These are phyloP conservation scores for Cryptococcus sp. DNA, from an alignment of 1,284 basidiomycete species.

Conservation along the genomic window DNA sequence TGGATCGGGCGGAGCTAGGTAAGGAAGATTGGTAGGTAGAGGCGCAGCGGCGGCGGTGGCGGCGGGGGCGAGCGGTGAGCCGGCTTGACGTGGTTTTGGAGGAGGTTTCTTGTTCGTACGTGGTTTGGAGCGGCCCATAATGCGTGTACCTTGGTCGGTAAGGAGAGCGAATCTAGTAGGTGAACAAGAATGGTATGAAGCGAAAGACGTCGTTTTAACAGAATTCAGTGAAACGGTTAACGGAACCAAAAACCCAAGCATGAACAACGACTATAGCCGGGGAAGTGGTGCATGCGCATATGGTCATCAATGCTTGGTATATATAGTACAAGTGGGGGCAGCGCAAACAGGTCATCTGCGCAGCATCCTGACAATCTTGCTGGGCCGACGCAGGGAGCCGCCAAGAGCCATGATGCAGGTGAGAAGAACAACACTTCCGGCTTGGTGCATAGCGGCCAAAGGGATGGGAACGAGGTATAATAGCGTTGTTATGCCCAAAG, in stretches of 20 bases:
- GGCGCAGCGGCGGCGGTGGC: not conserved
- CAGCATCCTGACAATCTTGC: slow-evolving; percentile 15
- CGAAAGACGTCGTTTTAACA: no score
- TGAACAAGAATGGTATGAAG: not conserved
- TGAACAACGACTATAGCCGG: no score
- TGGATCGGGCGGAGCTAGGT: slow-evolving; percentile 19
- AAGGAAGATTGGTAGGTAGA: slow-evolving; percentile 1
- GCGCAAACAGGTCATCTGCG: slow-evolving; percentile 7
- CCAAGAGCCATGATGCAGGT: slow-evolving; percentile 80
- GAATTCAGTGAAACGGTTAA: no score
- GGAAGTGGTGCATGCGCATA: no score
- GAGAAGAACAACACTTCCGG: slow-evolving; percentile 84
- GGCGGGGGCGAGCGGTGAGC: slow-evolving; percentile 5
- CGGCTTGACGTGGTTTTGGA: slow-evolving; percentile 24
- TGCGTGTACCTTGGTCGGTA: not conserved
- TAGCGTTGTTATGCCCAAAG: slow-evolving; percentile 87
- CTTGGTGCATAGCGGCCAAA: slow-evolving; percentile 91
- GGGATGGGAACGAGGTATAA: slow-evolving; percentile 92
- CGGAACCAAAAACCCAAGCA: not conserved
- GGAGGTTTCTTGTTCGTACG: slow-evolving; percentile 46
- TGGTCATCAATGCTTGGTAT: not conserved
- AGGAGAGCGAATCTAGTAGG: not conserved
- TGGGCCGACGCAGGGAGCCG: slow-evolving; percentile 70
- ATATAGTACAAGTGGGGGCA: not conserved
- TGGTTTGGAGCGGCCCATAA: slow-evolving; percentile 49